Evolutionary conservation across 805 yeast species (phyloP), one percentile per base, ranked within the genome.

Genomic region (Saccharomycopsis guyanensis): DNA sequence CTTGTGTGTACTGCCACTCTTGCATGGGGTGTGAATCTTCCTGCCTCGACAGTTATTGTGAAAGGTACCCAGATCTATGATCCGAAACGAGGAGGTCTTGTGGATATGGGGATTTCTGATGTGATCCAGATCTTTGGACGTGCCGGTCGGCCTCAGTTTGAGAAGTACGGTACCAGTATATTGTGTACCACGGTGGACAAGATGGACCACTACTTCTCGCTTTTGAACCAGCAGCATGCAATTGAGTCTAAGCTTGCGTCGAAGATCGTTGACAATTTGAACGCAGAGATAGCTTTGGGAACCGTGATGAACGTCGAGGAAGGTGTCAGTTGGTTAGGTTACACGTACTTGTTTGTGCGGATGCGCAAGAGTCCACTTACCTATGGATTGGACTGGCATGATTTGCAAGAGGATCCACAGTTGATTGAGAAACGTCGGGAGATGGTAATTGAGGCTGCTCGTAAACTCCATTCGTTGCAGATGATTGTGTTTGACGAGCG

Each of bases 11-110:
- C 99, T 2, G 95, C 98, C 0, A 93, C 99, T 0, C 74, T 93
- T 49, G 99, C 99, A 0, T 93, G 99, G 99, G 99, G 99, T 75
- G 97, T 93, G 16, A 93, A 93, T 59, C 69, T 93, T 49, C 98
- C 99, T 1, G 98, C 98, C 4, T 97, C 96, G 1, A 96, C 88
- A 35, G 99, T 93, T 18, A 86, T 93, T 52, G 80, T 93, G 27
- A 93, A 93, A 58, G 99, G 99, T 0, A 93, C 99, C 0, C 96
- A 91, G 59, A 88, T 93, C 0, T 93, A 93, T 59, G 95, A 93
- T 60, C 74, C 97, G 0, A 86, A 89, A 60, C 83, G 82, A 44
- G 98, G 98, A 72, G 98, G 98, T 0, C 86, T 80, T 58, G 77
- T 82, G 2, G 98, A 93, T 59, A 68, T 94, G 34, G 97, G 97